These are phyloP conservation scores for Suillus subalutaceus DNA, from an alignment of 768 basidiomycete species.

Conservation along the genomic window DNA sequence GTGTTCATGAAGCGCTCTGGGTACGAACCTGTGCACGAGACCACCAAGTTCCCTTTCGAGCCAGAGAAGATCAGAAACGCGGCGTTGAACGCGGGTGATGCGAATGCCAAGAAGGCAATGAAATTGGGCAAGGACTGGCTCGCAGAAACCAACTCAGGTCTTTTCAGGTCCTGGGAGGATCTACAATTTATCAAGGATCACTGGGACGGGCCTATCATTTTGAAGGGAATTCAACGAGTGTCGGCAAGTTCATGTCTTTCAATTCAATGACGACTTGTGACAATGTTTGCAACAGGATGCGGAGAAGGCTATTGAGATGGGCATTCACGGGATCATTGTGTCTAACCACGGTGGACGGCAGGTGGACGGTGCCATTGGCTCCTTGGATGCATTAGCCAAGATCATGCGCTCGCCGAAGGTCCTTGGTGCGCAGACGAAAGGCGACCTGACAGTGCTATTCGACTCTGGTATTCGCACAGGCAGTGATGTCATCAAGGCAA, in stretches of 20 bases:
- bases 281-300: slow-evolving; percentile 42
- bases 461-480: slow-evolving; percentile 81
- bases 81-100: slow-evolving; percentile 49
- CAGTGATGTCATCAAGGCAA: slow-evolving; percentile 80
- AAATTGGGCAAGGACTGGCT: slow-evolving; percentile 65
- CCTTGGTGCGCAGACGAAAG: slow-evolving; percentile 56
- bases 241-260: slow-evolving; percentile 42
- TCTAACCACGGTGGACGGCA: slow-evolving; percentile 63
- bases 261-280: background rate
- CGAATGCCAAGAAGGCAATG: slow-evolving; percentile 39
- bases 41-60: slow-evolving; percentile 61
- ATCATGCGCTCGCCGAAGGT: slow-evolving; percentile 69
- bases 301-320: slow-evolving; percentile 45
- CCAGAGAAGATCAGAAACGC: slow-evolving; percentile 45
- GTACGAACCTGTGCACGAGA: slow-evolving; percentile 43
- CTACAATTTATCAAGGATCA: slow-evolving; percentile 66
- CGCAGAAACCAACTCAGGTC: slow-evolving; percentile 61
- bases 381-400: slow-evolving; percentile 69
- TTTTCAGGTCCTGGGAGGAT: slow-evolving; percentile 72
- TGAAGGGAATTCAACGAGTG: slow-evolving; percentile 77
- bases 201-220: slow-evolving; percentile 76
- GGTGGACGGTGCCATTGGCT: slow-evolving; percentile 78
- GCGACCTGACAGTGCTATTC: slow-evolving; percentile 69
- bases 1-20: slow-evolving; percentile 69
- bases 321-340: slow-evolving; percentile 50